Percentiles rank a stretch among this genome's conserved stretches.
Conservation (phyloP, 1,284 basidiomycete genomes). For the Sporisorium exsertum region DNA sequence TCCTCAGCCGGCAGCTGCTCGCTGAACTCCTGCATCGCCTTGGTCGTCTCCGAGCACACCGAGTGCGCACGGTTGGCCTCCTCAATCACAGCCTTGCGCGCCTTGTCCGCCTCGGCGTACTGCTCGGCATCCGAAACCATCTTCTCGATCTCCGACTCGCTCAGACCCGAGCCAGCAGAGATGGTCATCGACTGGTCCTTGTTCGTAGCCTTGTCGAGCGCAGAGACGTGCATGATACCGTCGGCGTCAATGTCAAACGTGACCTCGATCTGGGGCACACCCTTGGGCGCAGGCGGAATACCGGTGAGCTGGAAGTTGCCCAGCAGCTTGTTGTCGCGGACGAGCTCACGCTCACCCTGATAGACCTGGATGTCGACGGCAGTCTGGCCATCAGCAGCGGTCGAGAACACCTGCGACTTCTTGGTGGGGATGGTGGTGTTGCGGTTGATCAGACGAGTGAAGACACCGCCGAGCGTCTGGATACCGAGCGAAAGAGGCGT, state of each 20-base stretch:
- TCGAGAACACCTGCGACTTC: constrained; percentile 98
- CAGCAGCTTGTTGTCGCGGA: constrained; percentile 97
- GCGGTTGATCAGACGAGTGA: constrained; percentile 94
- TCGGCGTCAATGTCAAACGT: constrained; percentile 69
- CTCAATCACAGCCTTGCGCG: constrained; percentile 80
- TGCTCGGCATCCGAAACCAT: no score
- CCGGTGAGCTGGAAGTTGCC: constrained; percentile 94
- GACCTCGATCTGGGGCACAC: constrained; percentile 74
- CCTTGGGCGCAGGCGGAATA: constrained; percentile 93
- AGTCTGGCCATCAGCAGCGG: constrained; percentile 69
- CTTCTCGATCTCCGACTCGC: no score
- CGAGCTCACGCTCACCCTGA: constrained; percentile 93
- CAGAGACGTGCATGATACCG: constrained; percentile 69
- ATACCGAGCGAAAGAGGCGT: constrained; percentile 95
- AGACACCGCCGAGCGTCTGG: constrained; percentile 97
- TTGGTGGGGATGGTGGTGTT: constrained; percentile 98
- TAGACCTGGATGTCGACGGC: constrained; percentile 79
- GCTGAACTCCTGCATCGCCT: constrained; percentile 97
- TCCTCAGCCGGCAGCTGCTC: constrained; percentile 92
- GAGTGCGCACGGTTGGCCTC: constrained; percentile 97
- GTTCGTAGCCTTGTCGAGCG: constrained; percentile 68
- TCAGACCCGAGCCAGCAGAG: no score
- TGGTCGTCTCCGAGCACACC: constrained; percentile 93
- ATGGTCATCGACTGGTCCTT: constrained; percentile 68
- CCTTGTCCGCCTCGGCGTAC: no score